phyloP scores from a whole-genome alignment of 2,329 filamentous ascomycete genomes.

The Lomentospora prolificans region DNA sequence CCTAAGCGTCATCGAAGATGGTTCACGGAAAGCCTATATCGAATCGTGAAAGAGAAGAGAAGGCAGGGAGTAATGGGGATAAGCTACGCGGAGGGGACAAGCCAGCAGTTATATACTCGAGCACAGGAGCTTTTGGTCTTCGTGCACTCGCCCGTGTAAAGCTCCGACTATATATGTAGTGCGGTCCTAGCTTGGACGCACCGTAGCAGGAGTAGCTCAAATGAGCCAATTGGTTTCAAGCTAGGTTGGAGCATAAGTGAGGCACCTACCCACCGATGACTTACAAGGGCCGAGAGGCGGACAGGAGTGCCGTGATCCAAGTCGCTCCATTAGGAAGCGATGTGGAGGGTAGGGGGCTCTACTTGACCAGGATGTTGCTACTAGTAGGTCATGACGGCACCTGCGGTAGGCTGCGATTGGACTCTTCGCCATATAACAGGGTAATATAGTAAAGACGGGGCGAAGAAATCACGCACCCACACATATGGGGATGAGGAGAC shows the following conservation, averaged over 20 bases:
- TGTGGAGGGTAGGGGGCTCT: not conserved
- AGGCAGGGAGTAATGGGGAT: not conserved
- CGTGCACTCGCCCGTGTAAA: not conserved
- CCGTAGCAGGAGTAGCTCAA: not conserved
- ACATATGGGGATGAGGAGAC: not conserved
- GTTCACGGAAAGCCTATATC: not conserved
- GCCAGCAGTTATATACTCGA: constrained; percentile 4
- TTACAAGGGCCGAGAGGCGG: not conserved
- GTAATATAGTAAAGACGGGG: not conserved
- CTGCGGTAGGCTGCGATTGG: constrained; percentile 5
- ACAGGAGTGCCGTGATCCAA: not conserved
- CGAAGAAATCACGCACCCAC: constrained; percentile 4
- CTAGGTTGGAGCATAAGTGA: not conserved
- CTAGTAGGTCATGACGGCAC: not conserved
- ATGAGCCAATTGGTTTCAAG: not conserved
- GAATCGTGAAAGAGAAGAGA: not conserved
- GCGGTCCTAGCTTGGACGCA: not conserved
- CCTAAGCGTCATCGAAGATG: not conserved
- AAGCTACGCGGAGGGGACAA: not conserved
- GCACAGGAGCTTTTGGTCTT: not conserved
- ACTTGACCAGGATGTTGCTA: not conserved
- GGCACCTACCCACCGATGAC: not conserved
- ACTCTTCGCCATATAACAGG: not conserved
- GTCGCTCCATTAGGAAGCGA: not conserved
- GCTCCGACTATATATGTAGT: too few species aligned